Conservation (phyloP, 352 stramenopile species). For the Globisporangium okanoganense region DNA sequence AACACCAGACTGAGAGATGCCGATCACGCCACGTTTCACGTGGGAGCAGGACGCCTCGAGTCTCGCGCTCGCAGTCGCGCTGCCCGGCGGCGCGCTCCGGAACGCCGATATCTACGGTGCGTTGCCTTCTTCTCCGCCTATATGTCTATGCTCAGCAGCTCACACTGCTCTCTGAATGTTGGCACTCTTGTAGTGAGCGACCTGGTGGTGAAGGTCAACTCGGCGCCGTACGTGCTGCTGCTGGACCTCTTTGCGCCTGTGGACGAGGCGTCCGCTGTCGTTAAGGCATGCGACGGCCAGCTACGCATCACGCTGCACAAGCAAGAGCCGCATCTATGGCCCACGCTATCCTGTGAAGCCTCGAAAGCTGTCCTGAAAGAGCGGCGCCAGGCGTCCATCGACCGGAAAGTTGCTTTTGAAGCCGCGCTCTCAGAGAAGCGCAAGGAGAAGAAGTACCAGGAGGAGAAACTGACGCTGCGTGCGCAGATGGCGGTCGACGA, state of each 20-base stretch:
- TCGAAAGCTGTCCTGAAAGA: conserved; percentile 34
- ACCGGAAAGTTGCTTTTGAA: conserved; percentile 44
- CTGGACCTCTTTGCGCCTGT: conserved; percentile 60
- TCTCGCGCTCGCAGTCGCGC: conserved; percentile 45
- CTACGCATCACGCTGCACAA: conserved; percentile 55
- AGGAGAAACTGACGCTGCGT: conserved; percentile 71
- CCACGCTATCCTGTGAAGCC: conserved; percentile 31
- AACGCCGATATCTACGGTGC: conserved; percentile 69
- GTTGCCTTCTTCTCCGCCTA: background rate
- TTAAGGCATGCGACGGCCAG: conserved; percentile 40
- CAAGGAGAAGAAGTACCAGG: conserved; percentile 49
- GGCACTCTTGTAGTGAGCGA: conserved; percentile 50
- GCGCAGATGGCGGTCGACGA: conserved; percentile 83
- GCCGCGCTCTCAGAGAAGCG: conserved; percentile 35
- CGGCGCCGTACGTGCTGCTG: conserved; percentile 66
- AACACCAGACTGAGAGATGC: conserved; percentile 30
- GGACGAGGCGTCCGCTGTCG: conserved; percentile 42
- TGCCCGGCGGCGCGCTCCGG: conserved; percentile 45
- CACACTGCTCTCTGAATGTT: background rate
- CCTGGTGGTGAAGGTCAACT: conserved; percentile 78
- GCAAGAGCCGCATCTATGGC: conserved; percentile 29
- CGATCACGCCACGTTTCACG: conserved; percentile 54
- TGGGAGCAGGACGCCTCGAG: conserved; percentile 57
- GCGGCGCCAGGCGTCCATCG: conserved; percentile 57
- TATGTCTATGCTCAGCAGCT: background rate